Percentiles rank a stretch among this genome's conserved stretches.
Conservation (phyloP, 768 basidiomycete genomes). For the Arthromyces matolae region DNA sequence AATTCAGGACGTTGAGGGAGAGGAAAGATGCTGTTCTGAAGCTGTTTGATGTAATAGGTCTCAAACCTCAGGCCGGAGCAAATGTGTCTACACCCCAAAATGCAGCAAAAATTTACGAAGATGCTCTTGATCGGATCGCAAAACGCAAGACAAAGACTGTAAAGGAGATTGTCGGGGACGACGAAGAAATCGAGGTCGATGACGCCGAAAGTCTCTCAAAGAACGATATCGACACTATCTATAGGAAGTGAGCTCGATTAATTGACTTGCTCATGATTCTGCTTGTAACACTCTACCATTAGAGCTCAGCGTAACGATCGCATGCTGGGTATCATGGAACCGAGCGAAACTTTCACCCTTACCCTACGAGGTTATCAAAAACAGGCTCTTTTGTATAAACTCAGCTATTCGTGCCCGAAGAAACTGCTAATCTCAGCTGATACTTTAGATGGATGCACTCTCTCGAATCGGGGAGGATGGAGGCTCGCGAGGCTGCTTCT, state of each 20-base stretch:
- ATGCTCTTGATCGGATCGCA: conserved; percentile 39
- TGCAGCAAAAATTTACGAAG: conserved; percentile 34
- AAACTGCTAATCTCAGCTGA: not conserved
- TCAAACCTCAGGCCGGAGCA: conserved; percentile 59
- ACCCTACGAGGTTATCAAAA: conserved; percentile 87
- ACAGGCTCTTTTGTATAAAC: conserved; percentile 73
- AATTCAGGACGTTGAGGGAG: conserved; percentile 56
- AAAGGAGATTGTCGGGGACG: conserved; percentile 74
- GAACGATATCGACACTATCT: conserved; percentile 79
- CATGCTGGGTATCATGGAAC: conserved; percentile 76
- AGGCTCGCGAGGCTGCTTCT: conserved; percentile 63
- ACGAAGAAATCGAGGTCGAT: conserved; percentile 81
- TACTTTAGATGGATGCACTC: conserved; percentile 82
- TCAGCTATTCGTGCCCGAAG: not conserved
- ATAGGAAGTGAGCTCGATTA: conserved; percentile 57
- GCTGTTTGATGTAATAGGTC: conserved; percentile 68
- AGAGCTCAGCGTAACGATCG: conserved; percentile 86
- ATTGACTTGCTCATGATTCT: not conserved
- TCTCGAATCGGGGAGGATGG: conserved; percentile 70
- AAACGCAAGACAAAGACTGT: conserved; percentile 38
- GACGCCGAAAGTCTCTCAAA: conserved; percentile 79
- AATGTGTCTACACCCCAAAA: conserved; percentile 29
- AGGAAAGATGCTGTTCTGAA: conserved; percentile 71
- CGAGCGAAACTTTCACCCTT: conserved; percentile 70
- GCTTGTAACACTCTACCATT: not conserved